Base-by-base conservation (phyloP, 2,329 filamentous ascomycete species). In the Teratosphaeria epicoccoides region DNA sequence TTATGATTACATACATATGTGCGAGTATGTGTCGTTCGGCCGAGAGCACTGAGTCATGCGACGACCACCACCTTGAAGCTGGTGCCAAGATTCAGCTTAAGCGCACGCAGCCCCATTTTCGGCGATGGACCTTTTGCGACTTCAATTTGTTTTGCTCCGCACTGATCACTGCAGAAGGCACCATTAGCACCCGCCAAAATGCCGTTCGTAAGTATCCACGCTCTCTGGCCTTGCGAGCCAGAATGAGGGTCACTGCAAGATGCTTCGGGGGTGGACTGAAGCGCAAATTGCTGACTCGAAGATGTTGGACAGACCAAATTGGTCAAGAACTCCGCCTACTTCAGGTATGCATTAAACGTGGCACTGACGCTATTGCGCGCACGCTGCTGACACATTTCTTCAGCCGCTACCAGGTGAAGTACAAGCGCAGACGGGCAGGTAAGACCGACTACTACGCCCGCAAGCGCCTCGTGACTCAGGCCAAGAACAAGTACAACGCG, bases 401-500 rank as follows among this genome's bases (percentile, higher is more conserved):
- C 72, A 95, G 90, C 75, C 89, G 93, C 77, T 98, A 87, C 84
- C 93, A 98, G 82, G 96, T 93, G 73, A 98, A 98, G 86, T 98
- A 96, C 87, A 93, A 89, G 82, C 90, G 93, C 74, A 85, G 93
- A 77, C 84, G 88, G 66, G 72, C 85, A 70, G 93, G 93, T 73
- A 98, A 98, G 87, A 98, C 93, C 80, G 93, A 98, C 76, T 98
- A 98, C 88, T 97, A 96, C 76, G 93, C 93, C 73, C 91, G 93
- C 76, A 97, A 97, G 88, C 87, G 93, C 72, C 83, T 98, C 76
- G 93, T 97, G 82, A 90, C 88, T 80, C 93, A 98, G 83, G 93
- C 93, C 79, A 98, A 97, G 88, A 98, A 98, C 88, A 98, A 98
- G 87, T 98, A 97, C 87, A 95, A 95, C 79, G 87, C 93, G 61